phyloP scores from a whole-genome alignment of 23 red algal species.

The Gracilaria caudata region DNA sequence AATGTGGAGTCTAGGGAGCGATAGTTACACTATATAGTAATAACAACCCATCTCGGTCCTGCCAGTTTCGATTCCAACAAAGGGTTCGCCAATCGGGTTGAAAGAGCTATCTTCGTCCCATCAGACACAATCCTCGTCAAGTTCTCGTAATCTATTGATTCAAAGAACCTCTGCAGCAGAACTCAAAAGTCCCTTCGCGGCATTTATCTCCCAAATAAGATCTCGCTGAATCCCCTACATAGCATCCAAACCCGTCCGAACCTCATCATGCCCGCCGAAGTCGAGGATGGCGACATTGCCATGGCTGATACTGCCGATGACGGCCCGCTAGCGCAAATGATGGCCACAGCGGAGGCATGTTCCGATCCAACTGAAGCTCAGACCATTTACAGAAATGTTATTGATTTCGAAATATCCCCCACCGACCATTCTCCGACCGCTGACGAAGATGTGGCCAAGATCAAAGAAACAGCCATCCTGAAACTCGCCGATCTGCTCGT shows the following conservation, averaged over 20 bases:
- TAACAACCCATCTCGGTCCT: not conserved
- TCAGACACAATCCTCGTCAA: not conserved
- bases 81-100: no score
- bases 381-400: slow-evolving; percentile 59
- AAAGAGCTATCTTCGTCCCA: no score
- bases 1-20: not conserved
- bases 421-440: not conserved
- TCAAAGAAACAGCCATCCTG: slow-evolving; percentile 68
- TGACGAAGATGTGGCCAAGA: slow-evolving; percentile 35
- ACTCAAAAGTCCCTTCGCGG: not conserved
- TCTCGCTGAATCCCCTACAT: not conserved
- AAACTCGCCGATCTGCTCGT: slow-evolving; percentile 61
- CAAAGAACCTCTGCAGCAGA: not conserved
- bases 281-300: slow-evolving; percentile 42
- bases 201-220: not conserved
- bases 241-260: not conserved
- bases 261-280: slow-evolving; percentile 12
- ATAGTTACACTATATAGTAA: no score
- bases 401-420: slow-evolving; percentile 25
- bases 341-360: slow-evolving; percentile 42
- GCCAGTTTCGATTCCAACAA: not conserved
- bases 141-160: not conserved
- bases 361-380: slow-evolving; percentile 54
- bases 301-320: slow-evolving; percentile 40
- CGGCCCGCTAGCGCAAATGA: slow-evolving; percentile 51